These are phyloP conservation scores for Eutrema japonicum DNA, from an alignment of 345 rosid species.

Conservation along the genomic window DNA sequence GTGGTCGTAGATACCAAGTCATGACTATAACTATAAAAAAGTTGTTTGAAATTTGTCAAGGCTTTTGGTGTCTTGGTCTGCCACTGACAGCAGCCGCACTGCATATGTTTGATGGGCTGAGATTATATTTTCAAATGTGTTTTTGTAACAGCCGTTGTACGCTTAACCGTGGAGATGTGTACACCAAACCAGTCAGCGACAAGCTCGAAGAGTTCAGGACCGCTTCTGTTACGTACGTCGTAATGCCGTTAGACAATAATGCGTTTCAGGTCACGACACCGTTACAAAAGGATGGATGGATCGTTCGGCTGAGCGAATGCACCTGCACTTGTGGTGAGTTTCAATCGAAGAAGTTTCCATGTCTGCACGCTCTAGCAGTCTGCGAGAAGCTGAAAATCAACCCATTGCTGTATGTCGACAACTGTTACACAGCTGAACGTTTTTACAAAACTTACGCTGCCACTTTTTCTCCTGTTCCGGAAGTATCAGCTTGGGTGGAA, in stretches of 20 bases:
- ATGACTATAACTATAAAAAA: neutral
- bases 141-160: neutral
- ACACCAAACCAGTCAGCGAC: neutral
- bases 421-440: slow-evolving; percentile 1
- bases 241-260: slow-evolving; percentile 15
- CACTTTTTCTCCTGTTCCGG: neutral
- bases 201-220: slow-evolving; percentile 6
- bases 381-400: slow-evolving; percentile 28
- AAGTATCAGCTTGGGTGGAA: slow-evolving; percentile 21
- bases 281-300: neutral
- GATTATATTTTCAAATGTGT: neutral
- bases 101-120: slow-evolving; percentile 17
- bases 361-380: slow-evolving; percentile 16
- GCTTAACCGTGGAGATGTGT: neutral
- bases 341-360: slow-evolving; percentile 6
- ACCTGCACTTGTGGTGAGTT: slow-evolving; percentile 30
- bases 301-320: neutral
- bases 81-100: neutral
- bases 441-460: slow-evolving; percentile 4
- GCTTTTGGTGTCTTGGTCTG: neutral
- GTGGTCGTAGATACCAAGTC: neutral
- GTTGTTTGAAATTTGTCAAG: neutral
- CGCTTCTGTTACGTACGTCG: neutral
- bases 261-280: slow-evolving; percentile 14
- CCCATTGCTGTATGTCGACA: slow-evolving; percentile 32